phyloP scores from a whole-genome alignment of 768 basidiomycete species.

The Agaricus blazei region DNA sequence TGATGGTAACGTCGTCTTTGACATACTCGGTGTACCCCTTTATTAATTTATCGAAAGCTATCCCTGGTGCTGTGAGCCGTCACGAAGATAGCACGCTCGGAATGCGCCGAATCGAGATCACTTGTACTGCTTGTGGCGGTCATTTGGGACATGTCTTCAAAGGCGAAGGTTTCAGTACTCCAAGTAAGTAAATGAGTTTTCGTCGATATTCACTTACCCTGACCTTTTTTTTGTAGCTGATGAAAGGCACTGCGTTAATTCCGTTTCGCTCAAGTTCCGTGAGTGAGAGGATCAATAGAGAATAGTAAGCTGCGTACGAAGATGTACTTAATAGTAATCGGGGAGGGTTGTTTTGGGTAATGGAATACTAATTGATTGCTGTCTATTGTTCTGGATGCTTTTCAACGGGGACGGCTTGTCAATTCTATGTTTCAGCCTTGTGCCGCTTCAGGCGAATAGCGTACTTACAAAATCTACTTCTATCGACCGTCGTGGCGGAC shows the following conservation, averaged over 20 bases:
- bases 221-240: slow-evolving; percentile 42
- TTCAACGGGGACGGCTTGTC: too few species aligned
- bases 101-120: slow-evolving; percentile 79
- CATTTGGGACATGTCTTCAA: slow-evolving; percentile 96
- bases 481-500: too few species aligned
- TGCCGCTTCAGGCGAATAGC: too few species aligned
- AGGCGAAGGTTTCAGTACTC: slow-evolving; percentile 78
- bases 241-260: slow-evolving; percentile 89
- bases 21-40: too few species aligned
- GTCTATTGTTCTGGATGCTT: too few species aligned
- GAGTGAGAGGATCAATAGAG: slow-evolving; percentile 32
- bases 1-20: slow-evolving; percentile 48
- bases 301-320: too few species aligned
- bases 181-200: slow-evolving; percentile 45
- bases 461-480: too few species aligned
- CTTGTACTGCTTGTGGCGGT: slow-evolving; percentile 85
- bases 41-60: slow-evolving; percentile 38
- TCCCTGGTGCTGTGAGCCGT: slow-evolving; percentile 81
- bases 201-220: background rate
- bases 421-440: too few species aligned
- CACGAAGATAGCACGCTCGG: slow-evolving; percentile 69
- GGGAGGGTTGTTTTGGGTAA: too few species aligned
- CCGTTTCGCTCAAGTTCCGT: slow-evolving; percentile 74
- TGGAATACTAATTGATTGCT: too few species aligned
- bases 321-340: too few species aligned